Conservation (phyloP, 2,329 filamentous ascomycete species). For the Zymoseptoria crescenta region DNA sequence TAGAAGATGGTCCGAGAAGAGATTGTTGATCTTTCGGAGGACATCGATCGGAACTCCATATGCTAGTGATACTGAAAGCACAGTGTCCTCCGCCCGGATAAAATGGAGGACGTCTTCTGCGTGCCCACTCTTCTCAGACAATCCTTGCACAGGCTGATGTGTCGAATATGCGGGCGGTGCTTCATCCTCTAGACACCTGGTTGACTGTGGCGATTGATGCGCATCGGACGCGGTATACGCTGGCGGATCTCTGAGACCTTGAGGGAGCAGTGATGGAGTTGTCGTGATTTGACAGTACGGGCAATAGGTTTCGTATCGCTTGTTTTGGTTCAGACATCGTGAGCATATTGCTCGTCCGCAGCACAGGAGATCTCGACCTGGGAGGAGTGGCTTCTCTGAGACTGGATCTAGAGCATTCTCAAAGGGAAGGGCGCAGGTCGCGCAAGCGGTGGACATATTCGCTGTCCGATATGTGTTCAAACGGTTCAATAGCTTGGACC, state of each 20-base stretch:
- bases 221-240: constrained; percentile 44
- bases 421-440: constrained; percentile 27
- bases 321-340: constrained; percentile 60
- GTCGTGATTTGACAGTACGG: constrained; percentile 71
- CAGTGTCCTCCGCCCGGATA: constrained; percentile 61
- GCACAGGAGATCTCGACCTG: constrained; percentile 57
- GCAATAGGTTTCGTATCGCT: constrained; percentile 58
- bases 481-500: background rate
- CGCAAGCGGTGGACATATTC: constrained; percentile 22
- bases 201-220: constrained; percentile 6
- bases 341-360: constrained; percentile 66
- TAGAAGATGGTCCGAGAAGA: constrained; percentile 65
- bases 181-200: constrained; percentile 25
- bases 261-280: constrained; percentile 51
- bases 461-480: background rate
- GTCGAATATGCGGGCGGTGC: constrained; percentile 39
- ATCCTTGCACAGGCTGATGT: constrained; percentile 19
- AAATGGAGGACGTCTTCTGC: constrained; percentile 67
- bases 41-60: constrained; percentile 60
- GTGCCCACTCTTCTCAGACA: constrained; percentile 28
- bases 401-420: constrained; percentile 16
- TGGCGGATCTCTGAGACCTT: constrained; percentile 61
- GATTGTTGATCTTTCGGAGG: constrained; percentile 59
- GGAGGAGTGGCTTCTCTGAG: constrained; percentile 52
- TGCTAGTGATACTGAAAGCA: constrained; percentile 60